Evolutionary conservation across 2,329 filamentous ascomycete species (phyloP).

Genomic region (Trichoderma afroharzianum): DNA sequence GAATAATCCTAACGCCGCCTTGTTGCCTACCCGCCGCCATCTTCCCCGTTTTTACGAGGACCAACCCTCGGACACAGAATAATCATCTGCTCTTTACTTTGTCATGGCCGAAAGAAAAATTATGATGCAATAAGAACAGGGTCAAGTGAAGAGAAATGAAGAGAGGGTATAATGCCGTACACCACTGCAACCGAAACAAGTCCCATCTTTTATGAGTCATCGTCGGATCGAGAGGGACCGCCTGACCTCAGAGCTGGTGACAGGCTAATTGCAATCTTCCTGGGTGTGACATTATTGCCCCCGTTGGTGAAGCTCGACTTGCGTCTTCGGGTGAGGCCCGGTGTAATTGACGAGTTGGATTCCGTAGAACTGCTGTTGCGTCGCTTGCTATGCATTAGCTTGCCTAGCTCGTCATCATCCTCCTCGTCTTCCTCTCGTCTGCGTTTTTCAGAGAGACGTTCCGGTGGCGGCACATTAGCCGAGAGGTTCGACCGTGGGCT

Average conservation of each 20-base stretch:
- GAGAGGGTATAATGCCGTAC: constrained; percentile 14
- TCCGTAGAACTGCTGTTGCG: constrained; percentile 55
- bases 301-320: constrained; percentile 41
- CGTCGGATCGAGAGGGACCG: constrained; percentile 36
- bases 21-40: constrained; percentile 9
- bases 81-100: constrained; percentile 1
- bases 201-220: constrained; percentile 31
- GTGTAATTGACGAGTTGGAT: constrained; percentile 35
- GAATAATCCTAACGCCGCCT: constrained; percentile 7
- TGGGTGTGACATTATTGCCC: constrained; percentile 39
- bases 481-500: constrained; percentile 15
- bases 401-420: constrained; percentile 90
- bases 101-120: not conserved
- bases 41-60: not conserved
- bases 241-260: constrained; percentile 44
- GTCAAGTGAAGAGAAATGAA: not conserved
- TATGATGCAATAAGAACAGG: not conserved
- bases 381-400: constrained; percentile 65
- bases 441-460: constrained; percentile 83
- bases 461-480: constrained; percentile 55
- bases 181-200: not conserved
- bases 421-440: constrained; percentile 75
- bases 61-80: constrained; percentile 12
- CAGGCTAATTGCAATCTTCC: constrained; percentile 58
- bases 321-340: constrained; percentile 32